A percentile compares a stretch with the other conserved stretches of the same genome.
phyloP scores from a whole-genome alignment of 495 filamentous ascomycete species.

The Amorphotheca resinae region DNA sequence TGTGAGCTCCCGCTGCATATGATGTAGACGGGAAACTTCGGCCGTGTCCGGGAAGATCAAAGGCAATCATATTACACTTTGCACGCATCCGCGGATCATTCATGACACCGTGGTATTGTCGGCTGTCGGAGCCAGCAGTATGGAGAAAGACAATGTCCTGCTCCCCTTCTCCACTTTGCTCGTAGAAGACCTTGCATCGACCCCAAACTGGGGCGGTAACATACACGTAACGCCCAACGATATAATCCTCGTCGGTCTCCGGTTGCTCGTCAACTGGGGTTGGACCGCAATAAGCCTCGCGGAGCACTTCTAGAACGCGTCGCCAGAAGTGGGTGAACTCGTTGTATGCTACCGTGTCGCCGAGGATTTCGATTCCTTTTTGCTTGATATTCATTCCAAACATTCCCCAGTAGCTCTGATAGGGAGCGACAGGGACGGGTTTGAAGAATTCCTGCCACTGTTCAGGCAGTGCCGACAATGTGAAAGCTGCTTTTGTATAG shows the following conservation, averaged over 20 bases:
- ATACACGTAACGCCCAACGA: slow-evolving; percentile 27
- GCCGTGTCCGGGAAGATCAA: slow-evolving; percentile 29
- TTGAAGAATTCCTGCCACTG: slow-evolving; percentile 31
- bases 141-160: slow-evolving; percentile 30
- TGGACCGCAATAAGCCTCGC: slow-evolving; percentile 25
- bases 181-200: slow-evolving; percentile 27
- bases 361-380: slow-evolving; percentile 26
- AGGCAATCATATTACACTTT: slow-evolving; percentile 27
- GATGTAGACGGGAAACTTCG: slow-evolving; percentile 24
- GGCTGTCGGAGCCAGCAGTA: slow-evolving; percentile 26
- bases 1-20: slow-evolving; percentile 25
- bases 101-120: slow-evolving; percentile 30
- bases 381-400: slow-evolving; percentile 31
- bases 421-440: slow-evolving; percentile 23
- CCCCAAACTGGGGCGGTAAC: slow-evolving; percentile 28
- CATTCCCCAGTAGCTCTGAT: slow-evolving; percentile 30
- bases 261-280: slow-evolving; percentile 19
- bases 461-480: slow-evolving; percentile 26
- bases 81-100: slow-evolving; percentile 25
- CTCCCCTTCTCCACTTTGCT: slow-evolving; percentile 25
- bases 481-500: slow-evolving; percentile 19
- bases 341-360: slow-evolving; percentile 24
- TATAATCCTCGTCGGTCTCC: slow-evolving; percentile 21
- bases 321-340: slow-evolving; percentile 29
- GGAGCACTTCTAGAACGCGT: slow-evolving; percentile 26